These are phyloP conservation scores for Linderniella brevidens DNA, from an alignment of 257 asterid species.

Conservation along the genomic window DNA sequence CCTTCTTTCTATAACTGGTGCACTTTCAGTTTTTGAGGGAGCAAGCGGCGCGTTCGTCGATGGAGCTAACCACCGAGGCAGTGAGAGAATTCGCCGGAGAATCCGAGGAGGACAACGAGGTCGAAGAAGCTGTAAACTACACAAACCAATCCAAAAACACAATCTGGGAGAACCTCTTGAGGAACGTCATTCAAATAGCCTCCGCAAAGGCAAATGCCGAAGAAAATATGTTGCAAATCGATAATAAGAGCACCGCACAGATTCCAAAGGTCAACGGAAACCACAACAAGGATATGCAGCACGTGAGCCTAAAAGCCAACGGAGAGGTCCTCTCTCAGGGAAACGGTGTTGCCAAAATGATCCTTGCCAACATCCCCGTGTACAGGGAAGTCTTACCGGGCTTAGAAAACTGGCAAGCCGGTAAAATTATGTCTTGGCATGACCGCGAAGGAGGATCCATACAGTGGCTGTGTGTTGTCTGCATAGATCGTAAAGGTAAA, in stretches of 20 bases:
- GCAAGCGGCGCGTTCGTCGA: constrained; percentile 76
- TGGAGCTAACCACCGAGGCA: constrained; percentile 68
- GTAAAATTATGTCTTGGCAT: constrained; percentile 66
- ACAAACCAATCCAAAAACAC: constrained; percentile 37
- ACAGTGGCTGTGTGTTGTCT: constrained; percentile 77
- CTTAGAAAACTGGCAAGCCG: constrained; percentile 65
- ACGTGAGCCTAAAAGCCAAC: constrained; percentile 41
- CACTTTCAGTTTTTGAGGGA: constrained; percentile 69
- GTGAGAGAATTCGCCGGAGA: constrained; percentile 57
- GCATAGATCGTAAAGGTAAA: constrained; percentile 77
- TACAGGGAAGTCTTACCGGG: constrained; percentile 74
- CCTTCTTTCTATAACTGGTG: constrained; percentile 8
- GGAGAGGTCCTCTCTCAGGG: constrained; percentile 74
- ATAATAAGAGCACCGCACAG: constrained; percentile 16
- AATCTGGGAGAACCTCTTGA: constrained; percentile 37
- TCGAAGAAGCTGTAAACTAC: constrained; percentile 30
- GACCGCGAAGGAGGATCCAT: constrained; percentile 67
- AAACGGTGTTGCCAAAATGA: constrained; percentile 42
- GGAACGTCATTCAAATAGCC: constrained; percentile 28
- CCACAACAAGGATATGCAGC: constrained; percentile 62
- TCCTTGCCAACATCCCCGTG: constrained; percentile 47
- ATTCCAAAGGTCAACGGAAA: constrained; percentile 47
- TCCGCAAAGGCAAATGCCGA: constrained; percentile 18
- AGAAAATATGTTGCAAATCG: constrained; percentile 21
- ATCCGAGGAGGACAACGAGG: constrained; percentile 36